A percentile compares a stretch with the other conserved stretches of the same genome.
Evolutionary conservation across 177 flowering plant genomes (phyloP).

Genomic region (Vitis hybrid): DNA sequence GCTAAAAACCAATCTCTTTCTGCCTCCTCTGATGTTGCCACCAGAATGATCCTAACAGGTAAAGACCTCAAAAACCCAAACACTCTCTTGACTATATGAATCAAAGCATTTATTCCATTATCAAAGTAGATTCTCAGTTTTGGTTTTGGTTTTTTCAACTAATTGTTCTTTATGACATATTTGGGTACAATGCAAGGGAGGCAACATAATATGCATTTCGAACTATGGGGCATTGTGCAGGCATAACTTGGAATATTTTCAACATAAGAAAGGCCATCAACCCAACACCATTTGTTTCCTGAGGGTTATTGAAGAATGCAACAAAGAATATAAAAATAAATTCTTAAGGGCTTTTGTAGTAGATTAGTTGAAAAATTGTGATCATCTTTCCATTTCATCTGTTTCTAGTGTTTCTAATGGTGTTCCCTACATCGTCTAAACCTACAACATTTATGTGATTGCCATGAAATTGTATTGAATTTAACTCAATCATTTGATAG

Average conservation of each 20-base stretch:
- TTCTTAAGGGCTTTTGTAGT: not conserved
- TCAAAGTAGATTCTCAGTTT: too few species aligned
- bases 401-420: too few species aligned
- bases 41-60: constrained; percentile 66
- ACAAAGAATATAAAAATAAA: constrained; percentile 23
- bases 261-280: constrained; percentile 79
- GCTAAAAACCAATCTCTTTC: constrained; percentile 75
- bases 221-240: constrained; percentile 70
- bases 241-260: constrained; percentile 81
- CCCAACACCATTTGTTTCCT: constrained; percentile 52
- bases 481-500: too few species aligned
- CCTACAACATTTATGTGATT: too few species aligned
- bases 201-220: constrained; percentile 72
- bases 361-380: not conserved
- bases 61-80: not conserved
- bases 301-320: constrained; percentile 49
- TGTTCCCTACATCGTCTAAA: too few species aligned
- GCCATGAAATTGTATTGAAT: too few species aligned
- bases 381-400: too few species aligned
- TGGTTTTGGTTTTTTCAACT: not conserved
- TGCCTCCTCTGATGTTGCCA: constrained; percentile 63
- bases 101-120: too few species aligned
- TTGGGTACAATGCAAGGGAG: constrained; percentile 82
- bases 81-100: too few species aligned
- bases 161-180: constrained; percentile 28